Evolutionary conservation across 495 filamentous ascomycete genomes (phyloP), one percentile per base, ranked within the genome.

Genomic region (Chaetomium fimeti): DNA sequence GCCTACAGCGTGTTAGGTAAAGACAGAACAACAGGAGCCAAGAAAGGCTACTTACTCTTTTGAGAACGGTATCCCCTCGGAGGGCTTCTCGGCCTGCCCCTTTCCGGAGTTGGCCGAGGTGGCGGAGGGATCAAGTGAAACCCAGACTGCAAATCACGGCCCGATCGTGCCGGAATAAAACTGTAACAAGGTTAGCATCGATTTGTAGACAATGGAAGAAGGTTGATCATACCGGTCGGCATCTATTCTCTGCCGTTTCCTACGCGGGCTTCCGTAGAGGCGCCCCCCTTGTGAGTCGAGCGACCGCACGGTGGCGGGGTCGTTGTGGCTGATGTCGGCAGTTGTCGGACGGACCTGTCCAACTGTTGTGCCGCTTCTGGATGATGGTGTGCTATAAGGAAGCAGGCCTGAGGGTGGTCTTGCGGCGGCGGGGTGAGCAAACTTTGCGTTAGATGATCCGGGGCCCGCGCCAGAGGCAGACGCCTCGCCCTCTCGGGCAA

Each of bases 141-240:
- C 68, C 91, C 92, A 38, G 94, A 91, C 69, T 92, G 89, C 25
- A 97, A 79, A 74, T 98, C 95, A 73, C 95, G 91, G 9, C 95
- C 94, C 58, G 92, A 89, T 16, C 94, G 88, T 71, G 94, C 92
- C 36, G 95, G 95, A 66, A 98, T 98, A 71, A 98, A 98, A 69
- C 93, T 97, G 69, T 27, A 68, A 61, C 18, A 55, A 29, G 32
- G 48, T 80, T 49, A 80, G 72, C 59, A 67, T 47, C 25, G 43
- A 48, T 49, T 9, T 8, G 11, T 3, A 24, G 51, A 7, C 51
- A 56, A 71, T 36, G 13, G 20, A 18, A 43, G 43, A 62, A 60
- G 65, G 57, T 25, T 40, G 22, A 9, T 68, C 74, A 65, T 58
- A 91, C 87, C 91, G 84, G 68, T 93, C 91, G 42, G 88, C 91